Conservation (phyloP, 2,329 filamentous ascomycete species). For the Huntiella savannae region DNA sequence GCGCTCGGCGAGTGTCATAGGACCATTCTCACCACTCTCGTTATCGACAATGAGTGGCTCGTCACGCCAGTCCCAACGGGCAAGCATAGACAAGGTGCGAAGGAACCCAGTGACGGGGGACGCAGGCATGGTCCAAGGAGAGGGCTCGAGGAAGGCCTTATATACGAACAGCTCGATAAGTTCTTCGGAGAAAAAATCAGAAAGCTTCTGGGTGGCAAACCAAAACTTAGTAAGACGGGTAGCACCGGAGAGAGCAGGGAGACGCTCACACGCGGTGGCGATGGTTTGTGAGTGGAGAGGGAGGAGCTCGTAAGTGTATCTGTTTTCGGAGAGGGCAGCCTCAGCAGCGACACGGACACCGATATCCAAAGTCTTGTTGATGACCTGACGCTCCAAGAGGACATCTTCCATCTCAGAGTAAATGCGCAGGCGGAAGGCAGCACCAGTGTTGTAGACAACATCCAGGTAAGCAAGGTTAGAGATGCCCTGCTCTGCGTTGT, state of each 20-base stretch:
- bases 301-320: conserved; percentile 49
- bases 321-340: conserved; percentile 49
- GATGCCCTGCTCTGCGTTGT: conserved; percentile 49
- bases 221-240: conserved; percentile 77
- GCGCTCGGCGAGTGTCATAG: conserved; percentile 37
- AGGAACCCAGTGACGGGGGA: conserved; percentile 65
- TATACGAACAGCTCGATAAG: conserved; percentile 69
- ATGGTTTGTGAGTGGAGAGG: conserved; percentile 71
- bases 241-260: conserved; percentile 60
- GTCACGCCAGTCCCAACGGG: conserved; percentile 80
- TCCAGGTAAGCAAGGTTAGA: conserved; percentile 73
- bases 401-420: conserved; percentile 74
- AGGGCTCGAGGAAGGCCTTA: conserved; percentile 59
- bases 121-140: conserved; percentile 62
- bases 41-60: conserved; percentile 69
- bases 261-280: conserved; percentile 59
- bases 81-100: conserved; percentile 58
- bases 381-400: conserved; percentile 59
- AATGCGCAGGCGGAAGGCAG: conserved; percentile 68
- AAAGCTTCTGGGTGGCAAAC: conserved; percentile 69
- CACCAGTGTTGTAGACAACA: conserved; percentile 50
- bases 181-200: conserved; percentile 56
- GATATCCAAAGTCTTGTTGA: conserved; percentile 49
- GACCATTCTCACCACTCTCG: conserved; percentile 11
- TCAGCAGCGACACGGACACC: conserved; percentile 50